A percentile compares a stretch with the other conserved stretches of the same genome.
Evolutionary conservation across 1,284 basidiomycete genomes (phyloP).

Genomic region (Pseudozyma tsukubaensis): DNA sequence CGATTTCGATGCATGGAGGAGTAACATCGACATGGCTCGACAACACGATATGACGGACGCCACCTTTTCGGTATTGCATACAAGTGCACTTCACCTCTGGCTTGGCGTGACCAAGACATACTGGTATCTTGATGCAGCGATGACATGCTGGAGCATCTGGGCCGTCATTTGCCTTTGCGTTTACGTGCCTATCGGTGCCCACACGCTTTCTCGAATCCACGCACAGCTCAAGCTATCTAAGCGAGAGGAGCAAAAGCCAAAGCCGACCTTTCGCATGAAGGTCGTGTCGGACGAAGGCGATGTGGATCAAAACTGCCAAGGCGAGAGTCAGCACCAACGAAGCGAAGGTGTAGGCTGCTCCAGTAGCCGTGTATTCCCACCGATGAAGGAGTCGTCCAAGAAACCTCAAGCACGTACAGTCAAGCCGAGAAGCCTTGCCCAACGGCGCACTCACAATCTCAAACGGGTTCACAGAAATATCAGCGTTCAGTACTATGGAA

Average conservation of each 20-base stretch:
- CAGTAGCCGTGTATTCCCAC: constrained; percentile 24
- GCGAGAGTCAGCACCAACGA: not conserved
- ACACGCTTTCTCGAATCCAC: constrained; percentile 24
- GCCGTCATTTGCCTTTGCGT: constrained; percentile 11
- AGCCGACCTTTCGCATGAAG: not conserved
- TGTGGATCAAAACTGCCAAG: not conserved
- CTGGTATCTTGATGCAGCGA: constrained; percentile 20
- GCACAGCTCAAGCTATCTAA: constrained; percentile 11
- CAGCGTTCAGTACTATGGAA: constrained; percentile 24
- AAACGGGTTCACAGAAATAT: constrained; percentile 25
- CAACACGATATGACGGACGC: not conserved
- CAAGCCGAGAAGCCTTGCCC: not conserved
- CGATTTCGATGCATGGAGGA: constrained; percentile 13
- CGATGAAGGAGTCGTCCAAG: not conserved
- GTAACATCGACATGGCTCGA: not conserved
- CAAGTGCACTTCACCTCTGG: constrained; percentile 14
- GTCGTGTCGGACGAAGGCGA: not conserved
- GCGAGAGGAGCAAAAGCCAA: not conserved
- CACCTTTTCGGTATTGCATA: not conserved
- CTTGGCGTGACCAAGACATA: constrained; percentile 21
- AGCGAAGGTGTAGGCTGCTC: not conserved
- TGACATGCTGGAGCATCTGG: constrained; percentile 25
- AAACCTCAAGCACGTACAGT: not conserved
- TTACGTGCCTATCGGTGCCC: constrained; percentile 24
- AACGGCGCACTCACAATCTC: constrained; percentile 24